These are phyloP conservation scores for Phytophthora capsici DNA, from an alignment of 352 stramenopile species.

Conservation along the genomic window DNA sequence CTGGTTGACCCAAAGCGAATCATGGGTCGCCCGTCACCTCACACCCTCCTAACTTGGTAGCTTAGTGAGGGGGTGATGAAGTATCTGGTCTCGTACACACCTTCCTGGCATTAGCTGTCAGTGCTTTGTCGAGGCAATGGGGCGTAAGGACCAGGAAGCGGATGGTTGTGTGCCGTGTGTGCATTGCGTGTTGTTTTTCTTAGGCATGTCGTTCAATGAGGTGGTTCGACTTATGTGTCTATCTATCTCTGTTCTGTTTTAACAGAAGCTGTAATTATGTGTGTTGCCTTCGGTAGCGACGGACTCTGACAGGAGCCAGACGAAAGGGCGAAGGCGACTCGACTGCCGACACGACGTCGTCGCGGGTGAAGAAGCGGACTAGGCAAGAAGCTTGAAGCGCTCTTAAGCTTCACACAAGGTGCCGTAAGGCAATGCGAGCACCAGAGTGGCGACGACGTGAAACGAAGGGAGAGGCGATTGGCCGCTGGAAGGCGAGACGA, in stretches of 20 bases:
- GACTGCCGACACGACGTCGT: conserved; percentile 45
- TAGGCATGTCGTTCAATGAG: conserved; percentile 54
- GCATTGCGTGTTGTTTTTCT: conserved; percentile 40
- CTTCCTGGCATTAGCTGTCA: conserved; percentile 26
- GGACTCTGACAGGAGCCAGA: conserved; percentile 67
- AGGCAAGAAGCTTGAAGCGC: conserved; percentile 69
- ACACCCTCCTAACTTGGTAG: conserved; percentile 7
- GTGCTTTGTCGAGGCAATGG: conserved; percentile 20
- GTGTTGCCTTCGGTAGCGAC: conserved; percentile 84
- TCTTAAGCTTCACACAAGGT: conserved; percentile 22
- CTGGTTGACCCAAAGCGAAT: conserved; percentile 7
- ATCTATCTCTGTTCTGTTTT: conserved; percentile 89
- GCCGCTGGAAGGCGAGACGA: conserved; percentile 15
- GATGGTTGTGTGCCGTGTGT: conserved; percentile 43
- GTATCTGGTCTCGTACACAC: conserved; percentile 1
- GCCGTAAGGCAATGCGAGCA: conserved; percentile 12
- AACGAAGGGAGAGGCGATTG: conserved; percentile 20
- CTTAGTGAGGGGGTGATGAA: conserved; percentile 11
- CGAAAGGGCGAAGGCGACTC: conserved; percentile 74
- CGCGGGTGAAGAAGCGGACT: conserved; percentile 75
- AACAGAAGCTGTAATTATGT: conserved; percentile 94
- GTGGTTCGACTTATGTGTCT: conserved; percentile 88
- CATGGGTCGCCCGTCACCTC: neutral
- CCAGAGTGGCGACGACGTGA: conserved; percentile 11
- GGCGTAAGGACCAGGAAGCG: conserved; percentile 2